Percentiles rank a stretch among this genome's conserved stretches.
These are phyloP conservation scores for Solanum chiquidenum DNA, from an alignment of 257 asterid species.

Conservation along the genomic window DNA sequence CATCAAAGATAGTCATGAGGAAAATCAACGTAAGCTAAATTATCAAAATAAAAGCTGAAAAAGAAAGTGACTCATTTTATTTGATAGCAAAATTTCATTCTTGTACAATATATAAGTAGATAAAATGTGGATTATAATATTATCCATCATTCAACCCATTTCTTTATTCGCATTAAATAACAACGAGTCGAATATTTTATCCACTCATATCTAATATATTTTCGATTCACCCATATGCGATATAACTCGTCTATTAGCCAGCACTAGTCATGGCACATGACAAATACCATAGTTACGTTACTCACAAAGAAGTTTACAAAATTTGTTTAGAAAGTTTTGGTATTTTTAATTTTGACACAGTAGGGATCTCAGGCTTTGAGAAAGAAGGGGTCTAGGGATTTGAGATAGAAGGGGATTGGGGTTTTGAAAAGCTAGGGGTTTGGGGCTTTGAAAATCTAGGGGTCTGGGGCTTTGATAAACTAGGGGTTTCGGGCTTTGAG, in stretches of 20 bases:
- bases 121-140: neutral
- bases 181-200: neutral
- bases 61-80: too few species aligned
- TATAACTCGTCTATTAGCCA: neutral
- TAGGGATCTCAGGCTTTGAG: neutral
- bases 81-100: too few species aligned
- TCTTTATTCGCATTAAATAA: neutral
- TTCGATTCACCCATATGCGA: neutral
- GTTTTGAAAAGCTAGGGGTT: neutral
- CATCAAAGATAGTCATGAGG: too few species aligned
- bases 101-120: too few species aligned
- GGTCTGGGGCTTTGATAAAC: neutral
- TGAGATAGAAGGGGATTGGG: neutral
- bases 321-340: neutral
- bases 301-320: neutral
- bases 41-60: neutral
- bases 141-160: neutral
- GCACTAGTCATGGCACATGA: neutral
- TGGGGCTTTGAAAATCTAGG: neutral
- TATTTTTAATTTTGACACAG: neutral
- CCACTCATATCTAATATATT: neutral
- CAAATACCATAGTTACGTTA: neutral
- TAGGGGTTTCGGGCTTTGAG: neutral
- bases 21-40: too few species aligned
- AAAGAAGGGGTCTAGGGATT: neutral